phyloP scores from a whole-genome alignment of 1,284 basidiomycete species.

The Leccinum ambiguum region DNA sequence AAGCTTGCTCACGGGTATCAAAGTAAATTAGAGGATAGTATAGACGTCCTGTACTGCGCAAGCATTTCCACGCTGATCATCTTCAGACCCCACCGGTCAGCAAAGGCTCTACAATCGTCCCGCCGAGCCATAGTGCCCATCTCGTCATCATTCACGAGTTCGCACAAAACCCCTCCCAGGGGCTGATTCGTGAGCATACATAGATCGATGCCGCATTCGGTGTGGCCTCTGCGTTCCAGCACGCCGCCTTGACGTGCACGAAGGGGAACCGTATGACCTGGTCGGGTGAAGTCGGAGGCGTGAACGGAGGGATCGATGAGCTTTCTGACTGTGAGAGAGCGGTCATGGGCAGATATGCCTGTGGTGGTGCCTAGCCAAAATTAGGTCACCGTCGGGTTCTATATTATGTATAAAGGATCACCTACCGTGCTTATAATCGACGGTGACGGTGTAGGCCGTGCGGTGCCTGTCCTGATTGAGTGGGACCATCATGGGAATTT shows the following conservation, averaged over 20 bases:
- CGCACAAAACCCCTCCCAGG: constrained; percentile 87
- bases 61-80: constrained; percentile 93
- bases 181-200: constrained; percentile 80
- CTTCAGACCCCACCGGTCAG: constrained; percentile 88
- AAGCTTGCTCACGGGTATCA: constrained; percentile 3
- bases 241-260: constrained; percentile 87
- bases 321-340: constrained; percentile 83
- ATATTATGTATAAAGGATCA: neutral
- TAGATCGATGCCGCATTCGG: constrained; percentile 89
- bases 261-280: constrained; percentile 95
- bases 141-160: constrained; percentile 93
- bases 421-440: constrained; percentile 88
- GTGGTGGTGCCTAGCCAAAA: constrained; percentile 78
- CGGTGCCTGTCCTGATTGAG: constrained; percentile 89
- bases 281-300: constrained; percentile 84
- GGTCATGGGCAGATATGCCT: constrained; percentile 96
- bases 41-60: constrained; percentile 38
- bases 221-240: constrained; percentile 87
- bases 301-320: constrained; percentile 63
- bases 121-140: constrained; percentile 94
- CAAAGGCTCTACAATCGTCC: constrained; percentile 92
- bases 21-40: constrained; percentile 2
- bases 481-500: constrained; percentile 93
- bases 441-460: constrained; percentile 97
- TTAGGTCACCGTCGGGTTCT: neutral